Base-by-base conservation (phyloP, 805 yeast genomes). In the Osmozyma mogii region DNA sequence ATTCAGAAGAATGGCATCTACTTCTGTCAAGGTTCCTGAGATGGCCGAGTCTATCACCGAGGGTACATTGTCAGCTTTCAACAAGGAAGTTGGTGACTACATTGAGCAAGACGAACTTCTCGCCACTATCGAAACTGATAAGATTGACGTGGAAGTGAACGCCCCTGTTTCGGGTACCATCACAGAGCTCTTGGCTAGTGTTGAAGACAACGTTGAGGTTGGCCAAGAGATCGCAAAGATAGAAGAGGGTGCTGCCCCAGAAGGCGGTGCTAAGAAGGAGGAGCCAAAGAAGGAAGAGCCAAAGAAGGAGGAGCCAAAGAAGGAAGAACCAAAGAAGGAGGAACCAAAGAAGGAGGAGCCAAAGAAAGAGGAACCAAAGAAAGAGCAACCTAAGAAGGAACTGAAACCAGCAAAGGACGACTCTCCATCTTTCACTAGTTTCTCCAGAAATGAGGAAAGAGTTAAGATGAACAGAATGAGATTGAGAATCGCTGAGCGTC, bases 401-500 rank as follows among this genome's bases (percentile, higher is more conserved):
- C 13, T 25, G 22, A 32, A 37, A 27, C 44, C 28, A 12, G 13
- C 35, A 9, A 26, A 30, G 22, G 30, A 44, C 21, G 34, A 38
- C 23, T 49, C 60, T 25, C 65, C 69, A 23, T 39, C 61, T 4
- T 61, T 61, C 53, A 60, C 66, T 30, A 41, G 49, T 29, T 84
- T 84, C 53, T 71, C 92, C 35, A 83, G 98, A 69, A 61, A 66
- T 38, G 97, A 92, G 67, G 82, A 78, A 55, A 76, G 87, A 58
- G 94, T 92, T 42, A 89, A 89, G 72, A 89, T 89, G 97, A 92
- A 88, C 78, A 84, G 98, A 71, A 92, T 89, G 97, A 82, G 98
- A 68, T 65, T 84, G 66, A 84, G 98, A 73, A 92, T 92, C 45
- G 95, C 98, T 37, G 97, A 89, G 71, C 84, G 98, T 68, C 81